These are phyloP conservation scores for Malassezia yamatoensis DNA, from an alignment of 1,284 basidiomycete genomes.

Conservation along the genomic window DNA sequence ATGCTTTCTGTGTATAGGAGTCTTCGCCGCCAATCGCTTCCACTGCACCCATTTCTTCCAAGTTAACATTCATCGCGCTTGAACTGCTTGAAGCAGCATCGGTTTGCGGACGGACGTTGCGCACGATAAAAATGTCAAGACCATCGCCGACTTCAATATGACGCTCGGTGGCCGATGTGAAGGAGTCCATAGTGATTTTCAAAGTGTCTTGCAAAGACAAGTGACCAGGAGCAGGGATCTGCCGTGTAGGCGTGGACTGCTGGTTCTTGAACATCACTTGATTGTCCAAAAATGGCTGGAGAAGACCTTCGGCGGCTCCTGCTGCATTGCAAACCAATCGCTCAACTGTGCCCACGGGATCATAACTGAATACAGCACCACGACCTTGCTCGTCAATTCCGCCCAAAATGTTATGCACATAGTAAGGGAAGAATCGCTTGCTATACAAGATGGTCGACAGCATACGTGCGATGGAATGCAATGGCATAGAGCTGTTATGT, in stretches of 20 bases:
- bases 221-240: conserved; percentile 36
- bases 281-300: conserved; percentile 47
- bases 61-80: conserved; percentile 24
- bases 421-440: conserved; percentile 48
- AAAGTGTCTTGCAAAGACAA: conserved; percentile 35
- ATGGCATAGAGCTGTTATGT: conserved; percentile 42
- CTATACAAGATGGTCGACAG: conserved; percentile 44
- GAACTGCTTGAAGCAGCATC: neutral
- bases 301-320: conserved; percentile 41
- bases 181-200: conserved; percentile 41
- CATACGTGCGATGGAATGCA: conserved; percentile 45
- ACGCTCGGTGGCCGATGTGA: conserved; percentile 44
- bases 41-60: conserved; percentile 26
- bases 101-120: conserved; percentile 9
- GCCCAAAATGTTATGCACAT: conserved; percentile 48
- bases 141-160: conserved; percentile 48
- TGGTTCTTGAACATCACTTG: conserved; percentile 48
- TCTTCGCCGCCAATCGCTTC: conserved; percentile 45
- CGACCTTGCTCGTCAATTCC: conserved; percentile 45
- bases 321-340: conserved; percentile 44
- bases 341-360: conserved; percentile 46
- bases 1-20: conserved; percentile 30
- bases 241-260: conserved; percentile 26
- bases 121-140: conserved; percentile 44
- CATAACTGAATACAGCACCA: conserved; percentile 45